phyloP scores from a whole-genome alignment of 495 filamentous ascomycete genomes.

The Jackrogersella minutella region DNA sequence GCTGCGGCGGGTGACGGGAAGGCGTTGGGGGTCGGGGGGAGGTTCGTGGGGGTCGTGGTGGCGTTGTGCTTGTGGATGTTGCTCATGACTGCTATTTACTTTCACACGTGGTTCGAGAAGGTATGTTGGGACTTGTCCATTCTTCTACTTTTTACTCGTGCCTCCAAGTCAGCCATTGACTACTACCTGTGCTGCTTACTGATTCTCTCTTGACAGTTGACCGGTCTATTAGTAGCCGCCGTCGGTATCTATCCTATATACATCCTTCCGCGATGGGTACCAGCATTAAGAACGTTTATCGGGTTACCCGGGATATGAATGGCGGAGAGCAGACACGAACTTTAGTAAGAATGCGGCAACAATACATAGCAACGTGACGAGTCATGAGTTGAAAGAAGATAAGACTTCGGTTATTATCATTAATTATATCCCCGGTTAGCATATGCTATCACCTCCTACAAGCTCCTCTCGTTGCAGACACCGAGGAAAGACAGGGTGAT shows the following conservation, averaged over 20 bases:
- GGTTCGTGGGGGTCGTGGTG: slow-evolving; percentile 59
- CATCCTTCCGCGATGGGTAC: slow-evolving; percentile 73
- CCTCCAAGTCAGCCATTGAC: neutral
- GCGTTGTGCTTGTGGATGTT: slow-evolving; percentile 90
- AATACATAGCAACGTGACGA: slow-evolving; percentile 10
- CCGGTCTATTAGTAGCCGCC: slow-evolving; percentile 75
- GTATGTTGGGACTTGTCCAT: slow-evolving; percentile 52
- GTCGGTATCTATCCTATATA: slow-evolving; percentile 75
- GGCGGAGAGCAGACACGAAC: neutral
- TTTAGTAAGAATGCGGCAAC: neutral
- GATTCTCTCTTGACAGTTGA: slow-evolving; percentile 59
- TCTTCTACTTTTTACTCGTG: neutral
- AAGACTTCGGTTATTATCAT: neutral
- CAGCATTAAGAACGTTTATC: slow-evolving; percentile 68
- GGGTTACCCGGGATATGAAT: slow-evolving; percentile 75
- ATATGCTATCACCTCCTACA: neutral
- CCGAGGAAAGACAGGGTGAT: too few relatives aligned
- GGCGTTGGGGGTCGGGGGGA: slow-evolving; percentile 54
- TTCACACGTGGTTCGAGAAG: slow-evolving; percentile 99
- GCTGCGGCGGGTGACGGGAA: slow-evolving; percentile 28
- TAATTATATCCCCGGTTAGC: neutral
- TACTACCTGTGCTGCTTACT: neutral
- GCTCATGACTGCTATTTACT: slow-evolving; percentile 96
- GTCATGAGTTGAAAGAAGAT: slow-evolving; percentile 7
- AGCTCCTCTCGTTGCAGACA: neutral